Conservation (phyloP, 352 stramenopile genomes). For the Phytopythium vexans region DNA sequence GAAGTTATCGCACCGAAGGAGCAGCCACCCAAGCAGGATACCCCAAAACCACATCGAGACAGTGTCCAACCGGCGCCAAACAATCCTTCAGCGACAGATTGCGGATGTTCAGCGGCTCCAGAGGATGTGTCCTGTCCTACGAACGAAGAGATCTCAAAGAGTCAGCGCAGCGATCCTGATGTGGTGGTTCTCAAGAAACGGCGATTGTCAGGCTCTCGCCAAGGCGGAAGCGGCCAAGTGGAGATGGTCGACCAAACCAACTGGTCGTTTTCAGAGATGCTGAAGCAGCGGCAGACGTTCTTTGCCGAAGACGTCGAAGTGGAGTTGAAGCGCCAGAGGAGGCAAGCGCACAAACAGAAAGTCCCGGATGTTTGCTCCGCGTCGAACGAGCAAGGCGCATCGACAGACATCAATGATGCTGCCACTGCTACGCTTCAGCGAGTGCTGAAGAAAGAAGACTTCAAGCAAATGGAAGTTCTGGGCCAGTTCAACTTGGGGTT, state of each 20-base stretch:
- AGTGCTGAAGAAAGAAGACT: slow-evolving; percentile 90
- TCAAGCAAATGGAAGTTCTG: slow-evolving; percentile 90
- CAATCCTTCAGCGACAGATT: too few species aligned
- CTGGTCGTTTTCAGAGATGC: slow-evolving; percentile 45
- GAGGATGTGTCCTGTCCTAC: too few species aligned
- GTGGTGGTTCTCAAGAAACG: too few species aligned
- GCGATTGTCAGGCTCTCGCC: too few species aligned
- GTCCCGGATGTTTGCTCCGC: slow-evolving; percentile 39
- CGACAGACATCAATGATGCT: slow-evolving; percentile 30
- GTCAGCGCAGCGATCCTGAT: too few species aligned
- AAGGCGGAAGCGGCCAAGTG: too few species aligned
- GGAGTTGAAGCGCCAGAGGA: slow-evolving; percentile 21
- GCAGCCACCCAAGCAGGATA: too few species aligned
- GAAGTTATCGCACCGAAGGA: too few species aligned
- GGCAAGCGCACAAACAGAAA: slow-evolving; percentile 13
- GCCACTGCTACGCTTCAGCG: slow-evolving; percentile 57
- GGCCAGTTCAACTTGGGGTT: slow-evolving; percentile 99
- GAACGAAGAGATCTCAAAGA: too few species aligned
- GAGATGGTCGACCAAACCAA: background rate
- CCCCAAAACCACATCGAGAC: too few species aligned
- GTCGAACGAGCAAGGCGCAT: slow-evolving; percentile 8
- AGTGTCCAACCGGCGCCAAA: too few species aligned
- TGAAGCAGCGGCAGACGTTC: slow-evolving; percentile 31
- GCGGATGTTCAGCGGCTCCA: too few species aligned
- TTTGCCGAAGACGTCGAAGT: slow-evolving; percentile 41